A percentile compares a stretch with the other conserved stretches of the same genome.
phyloP scores from a whole-genome alignment of 1,284 basidiomycete genomes.

The Tylopilus sp. region DNA sequence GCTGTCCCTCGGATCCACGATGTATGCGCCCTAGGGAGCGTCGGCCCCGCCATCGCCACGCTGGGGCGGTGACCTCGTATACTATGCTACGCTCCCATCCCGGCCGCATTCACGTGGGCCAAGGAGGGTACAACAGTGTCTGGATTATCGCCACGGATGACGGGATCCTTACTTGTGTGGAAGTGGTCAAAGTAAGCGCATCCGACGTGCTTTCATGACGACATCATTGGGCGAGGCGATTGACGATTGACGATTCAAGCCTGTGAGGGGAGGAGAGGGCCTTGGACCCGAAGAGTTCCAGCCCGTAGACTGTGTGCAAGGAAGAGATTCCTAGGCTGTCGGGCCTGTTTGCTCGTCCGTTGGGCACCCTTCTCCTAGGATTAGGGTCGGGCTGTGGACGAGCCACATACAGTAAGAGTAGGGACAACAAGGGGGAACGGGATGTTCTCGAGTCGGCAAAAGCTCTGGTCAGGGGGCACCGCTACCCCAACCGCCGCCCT shows the following conservation, averaged over 20 bases:
- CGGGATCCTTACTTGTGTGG: constrained; percentile 54
- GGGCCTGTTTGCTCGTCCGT: too few relatives aligned
- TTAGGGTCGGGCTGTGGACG: too few relatives aligned
- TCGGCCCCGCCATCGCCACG: constrained; percentile 50
- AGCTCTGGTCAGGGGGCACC: too few relatives aligned
- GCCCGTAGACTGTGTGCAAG: too few relatives aligned
- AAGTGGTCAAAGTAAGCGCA: constrained; percentile 73
- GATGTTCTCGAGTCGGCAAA: too few relatives aligned
- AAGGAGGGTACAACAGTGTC: constrained; percentile 82
- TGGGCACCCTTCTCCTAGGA: too few relatives aligned
- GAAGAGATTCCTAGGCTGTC: too few relatives aligned
- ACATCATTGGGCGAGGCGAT: constrained; percentile 85
- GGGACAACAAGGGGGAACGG: too few relatives aligned
- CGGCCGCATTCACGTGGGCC: constrained; percentile 78
- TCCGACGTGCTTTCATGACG: constrained; percentile 62
- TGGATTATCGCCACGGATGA: constrained; percentile 61
- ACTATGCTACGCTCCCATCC: constrained; percentile 71
- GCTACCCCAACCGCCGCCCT: too few relatives aligned
- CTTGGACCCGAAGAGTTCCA: too few relatives aligned
- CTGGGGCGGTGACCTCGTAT: constrained; percentile 81
- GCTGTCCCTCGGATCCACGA: constrained; percentile 78
- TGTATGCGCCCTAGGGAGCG: constrained; percentile 51
- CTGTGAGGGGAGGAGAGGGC: too few relatives aligned
- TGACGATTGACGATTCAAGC: constrained; percentile 88
- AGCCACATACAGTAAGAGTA: too few relatives aligned